Base-by-base conservation (phyloP, 2,329 filamentous ascomycete species). In the Fusarium algeriense region DNA sequence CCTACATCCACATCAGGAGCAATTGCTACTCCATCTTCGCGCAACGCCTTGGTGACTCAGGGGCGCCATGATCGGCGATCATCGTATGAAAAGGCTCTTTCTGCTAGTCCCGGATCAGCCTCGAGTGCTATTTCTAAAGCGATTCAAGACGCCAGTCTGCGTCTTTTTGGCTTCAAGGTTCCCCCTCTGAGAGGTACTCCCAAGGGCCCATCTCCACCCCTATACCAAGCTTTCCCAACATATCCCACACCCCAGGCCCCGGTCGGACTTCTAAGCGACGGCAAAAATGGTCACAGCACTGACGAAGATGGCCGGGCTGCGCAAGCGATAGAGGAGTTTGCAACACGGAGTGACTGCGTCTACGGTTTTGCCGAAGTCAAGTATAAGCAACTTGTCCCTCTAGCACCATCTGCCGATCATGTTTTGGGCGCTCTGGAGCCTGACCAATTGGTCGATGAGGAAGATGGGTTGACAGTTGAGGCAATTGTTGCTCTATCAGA, bases 291-390 rank as follows among this genome's bases (percentile, higher is more conserved):
- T 6, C 86, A 87, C 6, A 83, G 90, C 23, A 78, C 75, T 20
- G 94, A 98, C 70, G 95, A 98, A 77, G 96, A 98, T 78, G 85
- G 87, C 19, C 89, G 89, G 70, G 90, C 93, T 43, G 90, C 95
- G 5, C 92, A 94, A 76, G 88, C 89, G 46, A 94, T 98, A 62
- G 95, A 99, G 80, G 95, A 98, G 75, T 92, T 93, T 71, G 96
- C 96, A 3, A 96, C 94, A 35, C 88, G 95, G 41, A 98, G 95
- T 78, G 95, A 99, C 80, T 96, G 98, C 48, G 95, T 99, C 5
- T 99, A 95, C 79, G 95, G 95, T 6, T 98, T 99, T 81, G 96
- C 96, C 9, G 95, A 99, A 82, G 95, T 99, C 78, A 99, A 99
- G 81, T 98, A 97, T 82, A 96, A 97, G 81, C 96, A 99, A 81